Conservation (phyloP, 805 yeast species). For the Saturnispora halmiae region DNA sequence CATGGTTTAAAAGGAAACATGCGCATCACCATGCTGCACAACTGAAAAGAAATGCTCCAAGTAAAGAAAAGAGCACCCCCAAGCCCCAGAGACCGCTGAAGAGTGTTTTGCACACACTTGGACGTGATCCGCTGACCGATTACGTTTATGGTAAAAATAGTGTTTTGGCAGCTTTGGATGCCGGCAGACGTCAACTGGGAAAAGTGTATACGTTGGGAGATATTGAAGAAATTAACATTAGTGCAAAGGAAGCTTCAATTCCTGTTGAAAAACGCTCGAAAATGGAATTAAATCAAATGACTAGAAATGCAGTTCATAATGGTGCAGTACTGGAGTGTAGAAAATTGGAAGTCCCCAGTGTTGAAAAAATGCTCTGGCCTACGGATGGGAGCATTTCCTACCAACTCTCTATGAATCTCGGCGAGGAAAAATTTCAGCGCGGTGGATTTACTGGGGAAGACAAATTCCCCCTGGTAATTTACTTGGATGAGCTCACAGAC, state of each 20-base stretch:
- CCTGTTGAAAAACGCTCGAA: constrained; percentile 28
- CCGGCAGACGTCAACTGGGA: constrained; percentile 40
- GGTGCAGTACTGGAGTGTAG: constrained; percentile 67
- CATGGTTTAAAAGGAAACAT: constrained; percentile 51
- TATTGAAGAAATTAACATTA: constrained; percentile 33
- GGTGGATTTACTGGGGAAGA: constrained; percentile 13
- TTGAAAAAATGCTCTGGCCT: neutral
- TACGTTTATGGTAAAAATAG: constrained; percentile 71
- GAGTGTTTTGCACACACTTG: constrained; percentile 14
- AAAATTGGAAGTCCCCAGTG: constrained; percentile 31
- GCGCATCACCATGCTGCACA: constrained; percentile 58
- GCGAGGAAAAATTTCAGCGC: neutral
- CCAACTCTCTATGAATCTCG: neutral
- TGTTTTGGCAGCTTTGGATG: constrained; percentile 58
- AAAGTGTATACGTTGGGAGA: constrained; percentile 10
- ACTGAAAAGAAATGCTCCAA: constrained; percentile 17
- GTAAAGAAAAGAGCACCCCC: constrained; percentile 14
- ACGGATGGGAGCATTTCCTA: neutral
- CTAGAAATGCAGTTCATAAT: constrained; percentile 69
- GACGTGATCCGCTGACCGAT: constrained; percentile 45
- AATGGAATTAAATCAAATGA: constrained; percentile 49
- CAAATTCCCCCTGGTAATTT: constrained; percentile 58
- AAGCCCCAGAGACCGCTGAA: constrained; percentile 10
- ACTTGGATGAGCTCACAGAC: constrained; percentile 71
- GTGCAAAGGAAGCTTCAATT: constrained; percentile 39